Evolutionary conservation across 2,329 filamentous ascomycete species (phyloP), one percentile per base, ranked within the genome.

Genomic region (Paraphoma sp.): DNA sequence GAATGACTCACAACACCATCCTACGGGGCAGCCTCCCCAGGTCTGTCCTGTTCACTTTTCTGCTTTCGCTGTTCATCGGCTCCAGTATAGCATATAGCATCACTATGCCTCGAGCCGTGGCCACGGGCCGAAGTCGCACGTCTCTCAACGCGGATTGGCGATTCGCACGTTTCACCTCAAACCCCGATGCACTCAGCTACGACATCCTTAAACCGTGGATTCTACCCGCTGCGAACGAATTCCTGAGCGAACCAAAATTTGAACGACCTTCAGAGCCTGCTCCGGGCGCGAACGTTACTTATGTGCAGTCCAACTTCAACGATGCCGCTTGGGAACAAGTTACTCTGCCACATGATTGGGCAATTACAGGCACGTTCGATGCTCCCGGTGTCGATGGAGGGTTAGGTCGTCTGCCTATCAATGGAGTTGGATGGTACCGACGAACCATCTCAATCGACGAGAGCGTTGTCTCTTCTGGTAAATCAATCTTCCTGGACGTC

Each of bases 381-480:
- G 61, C 65, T 1, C 61, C 63, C 1, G 66, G 74, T 3, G 70
- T 81, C 1, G 64, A 67, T 8, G 78, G 79, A 3, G 77, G 74
- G 6, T 78, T 79, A 71, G 80, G 80, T 12, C 73, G 79, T 1
- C 64, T 86, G 33, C 83, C 83, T 0, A 74, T 78, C 18, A 78
- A 84, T n/a, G 83, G 83, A 2, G 78, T 86, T 1, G 83, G 80
- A 1, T 84, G 82, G 83, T 85, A 85, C 60, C 80, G 83, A 4
- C 74, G 77, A 29, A 79, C 67, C 2, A 8, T 85, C 1, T 62
- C 66, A 0, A 53, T 80, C 3, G 38, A 62, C 10, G n/a, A 60
- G 4, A 47, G 51, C 0, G 51, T 66, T 0, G 65, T 63, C 2
- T 75, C 79, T n/a, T 51, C 61, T 16, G 73, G 70, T 8, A 81